Evolutionary conservation across 2,329 filamentous ascomycete species (phyloP).

Genomic region (Fusarium albidum): DNA sequence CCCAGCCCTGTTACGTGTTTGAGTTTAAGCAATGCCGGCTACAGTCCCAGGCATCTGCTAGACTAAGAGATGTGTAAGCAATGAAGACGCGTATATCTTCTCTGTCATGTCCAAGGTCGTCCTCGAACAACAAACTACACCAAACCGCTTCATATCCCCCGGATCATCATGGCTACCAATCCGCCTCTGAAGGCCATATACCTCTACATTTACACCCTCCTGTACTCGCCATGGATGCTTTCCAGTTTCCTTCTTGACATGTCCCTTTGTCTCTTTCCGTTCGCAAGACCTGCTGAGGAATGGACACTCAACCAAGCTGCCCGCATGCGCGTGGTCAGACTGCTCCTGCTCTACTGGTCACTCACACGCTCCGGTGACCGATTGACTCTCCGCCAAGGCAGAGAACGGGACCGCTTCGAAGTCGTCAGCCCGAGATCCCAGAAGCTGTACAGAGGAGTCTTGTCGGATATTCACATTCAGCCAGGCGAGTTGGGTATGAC

Average conservation of each 20-base stretch:
- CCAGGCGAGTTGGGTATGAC: conserved; percentile 28
- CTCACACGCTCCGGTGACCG: conserved; percentile 20
- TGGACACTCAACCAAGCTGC: conserved; percentile 29
- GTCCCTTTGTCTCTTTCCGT: conserved; percentile 21
- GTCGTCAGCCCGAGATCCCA: conserved; percentile 18
- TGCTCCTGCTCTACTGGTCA: conserved; percentile 35
- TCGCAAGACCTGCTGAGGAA: conserved; percentile 5
- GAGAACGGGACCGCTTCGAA: conserved; percentile 33
- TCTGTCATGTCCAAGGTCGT: no score
- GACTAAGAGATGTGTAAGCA: no score
- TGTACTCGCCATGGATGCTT: conserved; percentile 28
- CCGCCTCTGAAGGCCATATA: not conserved
- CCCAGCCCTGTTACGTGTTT: no score
- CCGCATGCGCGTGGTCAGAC: conserved; percentile 27
- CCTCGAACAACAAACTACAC: not conserved
- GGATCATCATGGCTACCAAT: not conserved
- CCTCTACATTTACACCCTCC: conserved; percentile 1
- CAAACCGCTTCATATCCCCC: not conserved
- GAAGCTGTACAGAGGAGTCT: conserved; percentile 25
- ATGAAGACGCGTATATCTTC: no score
- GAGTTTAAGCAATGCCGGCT: no score
- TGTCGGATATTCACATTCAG: conserved; percentile 11
- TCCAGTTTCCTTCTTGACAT: conserved; percentile 23
- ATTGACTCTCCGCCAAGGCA: conserved; percentile 7
- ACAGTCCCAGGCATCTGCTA: no score